phyloP scores from a whole-genome alignment of 2,329 filamentous ascomycete species.

The Sarocladiaceae sp. region DNA sequence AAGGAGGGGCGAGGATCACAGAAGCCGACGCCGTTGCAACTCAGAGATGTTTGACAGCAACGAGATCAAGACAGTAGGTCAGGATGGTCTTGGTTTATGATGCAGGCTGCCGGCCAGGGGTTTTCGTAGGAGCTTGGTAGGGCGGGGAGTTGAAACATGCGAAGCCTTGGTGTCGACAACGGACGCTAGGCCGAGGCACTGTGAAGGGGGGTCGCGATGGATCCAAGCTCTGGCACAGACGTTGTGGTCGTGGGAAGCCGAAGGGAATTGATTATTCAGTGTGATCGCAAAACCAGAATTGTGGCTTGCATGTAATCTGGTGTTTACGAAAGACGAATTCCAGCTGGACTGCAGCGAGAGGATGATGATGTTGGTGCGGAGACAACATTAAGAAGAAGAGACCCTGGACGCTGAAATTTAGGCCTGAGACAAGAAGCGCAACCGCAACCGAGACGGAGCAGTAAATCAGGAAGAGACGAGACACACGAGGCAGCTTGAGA shows the following conservation, averaged over 20 bases:
- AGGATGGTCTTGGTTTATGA: neutral
- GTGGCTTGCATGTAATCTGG: too few species aligned
- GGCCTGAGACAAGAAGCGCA: neutral
- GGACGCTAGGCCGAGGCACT: constrained; percentile 2
- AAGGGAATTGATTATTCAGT: neutral
- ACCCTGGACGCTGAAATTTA: neutral
- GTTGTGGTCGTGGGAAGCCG: neutral
- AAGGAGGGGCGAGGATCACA: neutral
- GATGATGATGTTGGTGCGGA: neutral
- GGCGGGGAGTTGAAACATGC: constrained; percentile 8
- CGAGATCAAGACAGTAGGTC: neutral
- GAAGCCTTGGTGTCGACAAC: constrained; percentile 1
- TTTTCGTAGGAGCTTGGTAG: neutral
- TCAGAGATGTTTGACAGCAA: neutral
- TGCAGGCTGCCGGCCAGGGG: constrained; percentile 7
- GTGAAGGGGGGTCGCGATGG: neutral
- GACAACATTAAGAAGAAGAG: too few species aligned
- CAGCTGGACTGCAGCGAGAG: neutral
- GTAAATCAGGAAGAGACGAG: neutral
- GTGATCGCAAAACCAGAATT: neutral
- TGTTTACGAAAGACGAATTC: too few species aligned
- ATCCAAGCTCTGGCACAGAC: neutral
- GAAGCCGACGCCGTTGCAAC: neutral
- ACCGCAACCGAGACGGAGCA: neutral
- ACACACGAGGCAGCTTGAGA: neutral